Evolutionary conservation across 768 basidiomycete genomes (phyloP).

Genomic region (Kwoniella dendrophila): DNA sequence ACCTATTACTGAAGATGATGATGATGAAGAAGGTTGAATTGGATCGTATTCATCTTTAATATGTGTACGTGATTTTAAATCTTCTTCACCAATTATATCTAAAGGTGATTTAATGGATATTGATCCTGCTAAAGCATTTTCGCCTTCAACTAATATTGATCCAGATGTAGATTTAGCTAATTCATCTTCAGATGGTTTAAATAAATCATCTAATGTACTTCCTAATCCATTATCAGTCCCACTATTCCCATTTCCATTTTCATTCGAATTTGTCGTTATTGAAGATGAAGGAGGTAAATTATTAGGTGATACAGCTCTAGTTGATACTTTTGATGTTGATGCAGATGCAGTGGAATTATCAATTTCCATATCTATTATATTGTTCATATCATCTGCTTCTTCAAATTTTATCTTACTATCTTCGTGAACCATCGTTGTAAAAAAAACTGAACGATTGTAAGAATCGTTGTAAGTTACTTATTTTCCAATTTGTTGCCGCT

Average conservation of each 20-base stretch:
- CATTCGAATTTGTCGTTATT: too few species aligned
- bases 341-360: background rate
- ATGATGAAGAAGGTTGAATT: constrained; percentile 10
- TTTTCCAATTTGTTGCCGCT: too few species aligned
- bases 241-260: too few species aligned
- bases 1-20: constrained; percentile 3
- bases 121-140: too few species aligned
- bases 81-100: constrained; percentile 13
- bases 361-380: constrained; percentile 9
- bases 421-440: too few species aligned
- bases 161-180: background rate
- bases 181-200: background rate
- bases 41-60: background rate
- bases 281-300: background rate
- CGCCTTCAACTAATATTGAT: background rate
- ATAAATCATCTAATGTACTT: background rate
- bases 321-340: too few species aligned
- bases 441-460: too few species aligned
- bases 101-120: background rate
- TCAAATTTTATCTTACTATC: too few species aligned
- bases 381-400: too few species aligned
- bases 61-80: constrained; percentile 23
- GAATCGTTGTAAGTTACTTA: too few species aligned
- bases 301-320: background rate
- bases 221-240: background rate